Percentiles rank a stretch among this genome's conserved stretches.
phyloP scores from a whole-genome alignment of 139 green algal genomes.

The Chlorella sp. region DNA sequence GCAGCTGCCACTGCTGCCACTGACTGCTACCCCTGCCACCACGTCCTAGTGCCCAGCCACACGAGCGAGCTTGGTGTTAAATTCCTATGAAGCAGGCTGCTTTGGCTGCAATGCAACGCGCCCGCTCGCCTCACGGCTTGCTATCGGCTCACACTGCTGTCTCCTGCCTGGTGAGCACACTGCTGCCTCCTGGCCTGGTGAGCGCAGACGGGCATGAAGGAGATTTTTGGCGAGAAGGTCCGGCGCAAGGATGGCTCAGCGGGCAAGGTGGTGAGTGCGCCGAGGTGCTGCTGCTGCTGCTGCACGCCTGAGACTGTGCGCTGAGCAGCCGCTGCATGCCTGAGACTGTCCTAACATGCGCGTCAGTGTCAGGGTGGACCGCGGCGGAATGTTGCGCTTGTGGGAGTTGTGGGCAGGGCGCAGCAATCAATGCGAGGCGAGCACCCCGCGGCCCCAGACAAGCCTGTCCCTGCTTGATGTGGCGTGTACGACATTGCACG shows the following conservation, averaged over 20 bases:
- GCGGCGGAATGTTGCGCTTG: background rate
- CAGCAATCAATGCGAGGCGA: background rate
- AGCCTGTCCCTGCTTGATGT: background rate
- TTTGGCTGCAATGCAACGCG: too few relatives aligned
- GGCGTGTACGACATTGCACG: background rate
- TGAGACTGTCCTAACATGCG: too few relatives aligned
- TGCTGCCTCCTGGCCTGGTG: background rate
- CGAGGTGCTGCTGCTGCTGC: background rate
- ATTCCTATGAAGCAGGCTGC: too few relatives aligned
- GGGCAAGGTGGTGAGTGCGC: constrained; percentile 26
- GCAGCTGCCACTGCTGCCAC: too few relatives aligned
- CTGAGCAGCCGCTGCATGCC: background rate
- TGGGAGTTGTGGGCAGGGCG: background rate
- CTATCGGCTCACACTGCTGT: too few relatives aligned
- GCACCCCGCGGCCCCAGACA: background rate
- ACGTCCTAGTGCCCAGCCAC: too few relatives aligned
- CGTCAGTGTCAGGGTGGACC: too few relatives aligned
- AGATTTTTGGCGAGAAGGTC: background rate
- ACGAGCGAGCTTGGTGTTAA: too few relatives aligned
- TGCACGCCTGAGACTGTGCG: background rate
- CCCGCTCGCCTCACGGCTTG: too few relatives aligned
- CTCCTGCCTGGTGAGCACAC: too few relatives aligned
- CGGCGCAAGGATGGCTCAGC: constrained; percentile 45
- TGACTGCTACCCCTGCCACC: too few relatives aligned
- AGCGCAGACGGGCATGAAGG: constrained; percentile 4